phyloP scores from a whole-genome alignment of 805 yeast genomes.

The Hanseniaspora hatyaiensis region DNA sequence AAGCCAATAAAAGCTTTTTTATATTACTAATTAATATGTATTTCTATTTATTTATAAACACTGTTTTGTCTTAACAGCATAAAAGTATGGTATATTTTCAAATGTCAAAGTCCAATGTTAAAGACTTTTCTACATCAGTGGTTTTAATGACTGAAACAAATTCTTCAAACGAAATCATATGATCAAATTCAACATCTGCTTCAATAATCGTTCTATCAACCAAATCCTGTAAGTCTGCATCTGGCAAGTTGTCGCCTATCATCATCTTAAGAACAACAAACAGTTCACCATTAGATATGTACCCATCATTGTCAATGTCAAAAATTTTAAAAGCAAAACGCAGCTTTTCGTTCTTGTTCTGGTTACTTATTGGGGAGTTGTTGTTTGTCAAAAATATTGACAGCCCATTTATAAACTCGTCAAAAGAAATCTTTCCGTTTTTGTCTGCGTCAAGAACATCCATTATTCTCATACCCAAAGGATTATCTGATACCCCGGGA shows the following conservation, averaged over 20 bases:
- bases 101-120: constrained; percentile 40
- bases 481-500: constrained; percentile 85
- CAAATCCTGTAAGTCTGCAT: constrained; percentile 81
- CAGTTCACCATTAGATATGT: constrained; percentile 86
- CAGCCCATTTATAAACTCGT: constrained; percentile 78
- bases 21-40: no score
- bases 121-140: constrained; percentile 46
- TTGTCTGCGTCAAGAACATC: constrained; percentile 91
- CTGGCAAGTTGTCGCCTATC: constrained; percentile 88
- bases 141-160: constrained; percentile 54
- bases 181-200: constrained; percentile 80
- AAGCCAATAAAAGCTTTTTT: no score
- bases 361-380: constrained; percentile 45
- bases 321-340: constrained; percentile 85
- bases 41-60: not conserved
- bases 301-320: constrained; percentile 93
- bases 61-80: not conserved
- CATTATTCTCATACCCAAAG: constrained; percentile 77
- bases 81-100: constrained; percentile 6
- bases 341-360: constrained; percentile 26
- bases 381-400: constrained; percentile 78
- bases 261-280: constrained; percentile 85
- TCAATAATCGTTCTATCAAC: constrained; percentile 96
- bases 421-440: constrained; percentile 87
- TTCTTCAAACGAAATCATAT: constrained; percentile 74